Conservation (phyloP, 192 early-diverging fungal species). For the Coemansia sp. region DNA sequence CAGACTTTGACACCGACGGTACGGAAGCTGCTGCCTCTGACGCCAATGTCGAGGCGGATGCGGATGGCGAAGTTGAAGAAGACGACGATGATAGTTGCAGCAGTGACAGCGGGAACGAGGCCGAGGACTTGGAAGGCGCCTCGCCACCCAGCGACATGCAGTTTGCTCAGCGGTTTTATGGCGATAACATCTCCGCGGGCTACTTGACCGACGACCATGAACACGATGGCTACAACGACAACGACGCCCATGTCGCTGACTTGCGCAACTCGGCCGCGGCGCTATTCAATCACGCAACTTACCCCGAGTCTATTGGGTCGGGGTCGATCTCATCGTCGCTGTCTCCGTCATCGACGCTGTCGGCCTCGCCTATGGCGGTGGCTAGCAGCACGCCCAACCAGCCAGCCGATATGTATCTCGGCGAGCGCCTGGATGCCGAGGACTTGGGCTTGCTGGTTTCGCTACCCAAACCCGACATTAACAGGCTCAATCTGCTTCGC, state of each 20-base stretch:
- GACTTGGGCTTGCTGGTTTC: slow-evolving; percentile 33
- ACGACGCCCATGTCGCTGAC: slow-evolving; percentile 19
- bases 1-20: slow-evolving; percentile 30
- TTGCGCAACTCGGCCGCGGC: slow-evolving; percentile 45
- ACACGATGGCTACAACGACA: slow-evolving; percentile 10
- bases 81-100: slow-evolving; percentile 1
- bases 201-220: slow-evolving; percentile 4
- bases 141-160: neutral
- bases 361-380: slow-evolving; percentile 44
- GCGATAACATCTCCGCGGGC: slow-evolving; percentile 1
- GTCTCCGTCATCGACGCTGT: slow-evolving; percentile 52
- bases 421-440: slow-evolving; percentile 37
- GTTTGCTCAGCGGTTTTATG: neutral
- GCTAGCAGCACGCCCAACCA: slow-evolving; percentile 45
- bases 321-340: slow-evolving; percentile 51
- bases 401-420: slow-evolving; percentile 3
- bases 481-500: slow-evolving; percentile 38
- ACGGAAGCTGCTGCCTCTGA: slow-evolving; percentile 31
- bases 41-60: slow-evolving; percentile 8
- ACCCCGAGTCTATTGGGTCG: slow-evolving; percentile 37
- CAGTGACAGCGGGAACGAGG: slow-evolving; percentile 4
- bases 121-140: neutral
- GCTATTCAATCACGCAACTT: slow-evolving; percentile 29
- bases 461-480: slow-evolving; percentile 41
- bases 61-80: neutral